Evolutionary conservation across 164 flowering plant species (phyloP).

Genomic region (Annona cherimola): DNA sequence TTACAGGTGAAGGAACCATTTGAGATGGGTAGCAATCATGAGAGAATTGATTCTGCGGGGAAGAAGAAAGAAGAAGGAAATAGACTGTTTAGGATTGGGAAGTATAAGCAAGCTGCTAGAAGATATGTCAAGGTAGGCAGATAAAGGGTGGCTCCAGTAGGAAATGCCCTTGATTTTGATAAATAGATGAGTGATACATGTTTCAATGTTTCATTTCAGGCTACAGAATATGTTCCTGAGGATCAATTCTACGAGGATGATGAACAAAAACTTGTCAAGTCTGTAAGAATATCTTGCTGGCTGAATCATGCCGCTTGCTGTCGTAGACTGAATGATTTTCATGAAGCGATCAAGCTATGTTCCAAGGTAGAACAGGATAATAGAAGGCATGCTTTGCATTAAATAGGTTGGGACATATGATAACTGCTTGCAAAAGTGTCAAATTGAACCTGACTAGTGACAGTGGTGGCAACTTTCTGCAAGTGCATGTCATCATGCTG

Average conservation of each 20-base stretch:
- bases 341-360: slow-evolving; percentile 47
- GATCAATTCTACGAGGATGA: slow-evolving; percentile 42
- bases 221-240: slow-evolving; percentile 44
- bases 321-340: slow-evolving; percentile 50
- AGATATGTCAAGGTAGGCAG: slow-evolving; percentile 55
- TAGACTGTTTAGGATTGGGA: slow-evolving; percentile 48
- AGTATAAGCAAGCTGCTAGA: slow-evolving; percentile 47
- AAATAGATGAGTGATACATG: background rate
- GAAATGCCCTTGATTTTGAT: background rate
- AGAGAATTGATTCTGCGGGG: slow-evolving; percentile 53
- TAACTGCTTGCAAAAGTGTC: background rate
- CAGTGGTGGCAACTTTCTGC: background rate
- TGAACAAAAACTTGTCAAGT: slow-evolving; percentile 36
- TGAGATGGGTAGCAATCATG: slow-evolving; percentile 48
- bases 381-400: background rate
- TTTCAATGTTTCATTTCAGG: slow-evolving; percentile 30
- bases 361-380: slow-evolving; percentile 45
- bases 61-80: slow-evolving; percentile 78
- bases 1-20: slow-evolving; percentile 53
- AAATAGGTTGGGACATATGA: no score
- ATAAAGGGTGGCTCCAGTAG: slow-evolving; percentile 3
- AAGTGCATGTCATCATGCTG: background rate
- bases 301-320: slow-evolving; percentile 68
- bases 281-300: slow-evolving; percentile 62
- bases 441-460: background rate